These are phyloP conservation scores for Ehretia macrophylla DNA, from an alignment of 257 asterid species.

Conservation along the genomic window DNA sequence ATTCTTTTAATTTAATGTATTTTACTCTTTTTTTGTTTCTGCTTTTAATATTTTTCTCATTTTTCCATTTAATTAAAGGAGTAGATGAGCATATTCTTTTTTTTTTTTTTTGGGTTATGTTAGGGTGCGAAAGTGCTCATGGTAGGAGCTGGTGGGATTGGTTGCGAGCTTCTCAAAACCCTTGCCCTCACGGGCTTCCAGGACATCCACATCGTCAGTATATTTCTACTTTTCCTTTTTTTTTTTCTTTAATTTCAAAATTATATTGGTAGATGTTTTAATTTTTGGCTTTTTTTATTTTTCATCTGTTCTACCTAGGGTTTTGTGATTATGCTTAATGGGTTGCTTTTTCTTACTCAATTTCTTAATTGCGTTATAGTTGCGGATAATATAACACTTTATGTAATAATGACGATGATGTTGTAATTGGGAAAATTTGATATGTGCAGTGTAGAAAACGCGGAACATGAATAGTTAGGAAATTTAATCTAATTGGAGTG, in stretches of 20 bases:
- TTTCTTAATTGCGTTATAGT: neutral
- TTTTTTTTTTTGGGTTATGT: conserved; percentile 10
- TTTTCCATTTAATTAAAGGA: conserved; percentile 6
- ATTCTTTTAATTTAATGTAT: neutral
- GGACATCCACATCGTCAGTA: conserved; percentile 86
- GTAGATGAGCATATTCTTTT: conserved; percentile 5
- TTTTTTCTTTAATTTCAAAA: neutral
- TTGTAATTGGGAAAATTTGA: neutral
- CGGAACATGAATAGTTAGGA: neutral
- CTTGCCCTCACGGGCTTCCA: conserved; percentile 89
- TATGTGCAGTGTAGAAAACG: neutral
- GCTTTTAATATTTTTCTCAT: neutral
- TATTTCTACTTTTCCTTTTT: conserved; percentile 1
- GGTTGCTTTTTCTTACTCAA: neutral
- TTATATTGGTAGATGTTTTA: too few species aligned
- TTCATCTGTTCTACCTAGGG: too few species aligned
- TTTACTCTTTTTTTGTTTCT: conserved; percentile 5
- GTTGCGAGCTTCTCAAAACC: conserved; percentile 93
- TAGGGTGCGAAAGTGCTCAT: conserved; percentile 90
- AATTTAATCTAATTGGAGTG: neutral
- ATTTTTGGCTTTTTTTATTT: neutral
- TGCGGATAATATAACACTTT: neutral
- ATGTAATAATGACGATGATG: neutral
- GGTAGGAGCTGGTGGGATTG: conserved; percentile 99
- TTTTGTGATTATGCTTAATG: neutral